Evolutionary conservation across 2,329 filamentous ascomycete genomes (phyloP), one percentile per base, ranked within the genome.

Genomic region (Colletotrichum echinochloae): DNA sequence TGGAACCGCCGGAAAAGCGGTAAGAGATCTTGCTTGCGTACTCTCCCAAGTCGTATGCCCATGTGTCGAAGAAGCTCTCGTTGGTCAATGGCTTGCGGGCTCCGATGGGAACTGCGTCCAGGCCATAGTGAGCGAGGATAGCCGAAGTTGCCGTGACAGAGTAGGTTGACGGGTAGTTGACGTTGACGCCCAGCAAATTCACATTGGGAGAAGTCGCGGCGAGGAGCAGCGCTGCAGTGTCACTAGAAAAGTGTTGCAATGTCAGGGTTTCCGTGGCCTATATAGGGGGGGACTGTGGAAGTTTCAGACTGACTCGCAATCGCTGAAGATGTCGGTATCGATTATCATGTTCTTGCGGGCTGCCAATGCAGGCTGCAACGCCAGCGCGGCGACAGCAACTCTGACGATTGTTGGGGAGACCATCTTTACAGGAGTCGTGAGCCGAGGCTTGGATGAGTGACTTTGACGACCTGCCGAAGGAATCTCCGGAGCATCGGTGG

Each of bases 281-380:
- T 26, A n/a, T n/a, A n/a, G n/a, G n/a, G 16, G 33, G 12, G n/a
- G 2, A 33, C 20, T 3, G 66, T 26, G 14, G 26, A 33, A n/a
- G 28, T 46, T 46, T 14, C 51, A 46, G 23, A 74, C 78, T 73
- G 77, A 83, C 81, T 85, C 83, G 46, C 84, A 83, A 62, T 85
- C 83, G 44, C 81, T 82, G 73, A 83, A 84, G 14, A 86, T 75
- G 67, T 85, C 83, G 0, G 83, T 85, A 74, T 85, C 83, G 30
- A 85, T 78, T 57, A 86, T 82, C 39, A 85, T 75, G 39, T 81
- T 82, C 66, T 81, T 83, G 39, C 59, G 70, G 7, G 65, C 59
- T 37, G 65, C 51, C 6, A 59, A n/a, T 18, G 37, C 41, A 2
- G 35, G 44, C n/a, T 54, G 68, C 18, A 46, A 6, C 35, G 37